Evolutionary conservation across 257 asterid genomes (phyloP), one percentile per base, ranked within the genome.

Genomic region (Salvia miltiorrhiza): DNA sequence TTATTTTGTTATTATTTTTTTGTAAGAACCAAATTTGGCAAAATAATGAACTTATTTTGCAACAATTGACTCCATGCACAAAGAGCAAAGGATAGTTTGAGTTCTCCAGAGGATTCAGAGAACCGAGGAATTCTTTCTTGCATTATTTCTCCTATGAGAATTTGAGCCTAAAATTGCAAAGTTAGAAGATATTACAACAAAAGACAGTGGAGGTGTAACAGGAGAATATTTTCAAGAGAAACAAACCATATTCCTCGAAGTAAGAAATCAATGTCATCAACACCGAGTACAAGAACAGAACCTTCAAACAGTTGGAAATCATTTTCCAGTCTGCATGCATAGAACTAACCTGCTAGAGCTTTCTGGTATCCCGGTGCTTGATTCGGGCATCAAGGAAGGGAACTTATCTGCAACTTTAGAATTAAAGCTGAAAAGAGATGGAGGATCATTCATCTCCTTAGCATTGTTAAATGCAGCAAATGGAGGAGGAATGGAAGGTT

Each of bases 291-390:
- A 58, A 39, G 39, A 49, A 67, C 12, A 21, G 60, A 20, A 61
- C 41, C 19, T 19, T 39, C 21, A 7, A 69, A 62, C 73, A 12
- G 39, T 19, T 3, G 7, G 32, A 45, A 11, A 4, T 11, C 30
- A 48, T 32, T 44, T 44, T 54, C 49, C 33, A 58, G 52, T 55
- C 24, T 21, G 39, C 47, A 48, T 55, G 60, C 9, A 71, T 63
- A 57, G 58, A 63, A 77, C 78, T 68, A 55, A 81, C 85, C 82
- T 77, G 78, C 67, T 41, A 20, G 72, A 68, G 73, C 60, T 78
- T 41, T 70, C 82, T 48, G 81, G 79, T 26, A 32, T 67, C 49
- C 63, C 69, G 76, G 65, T 56, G 57, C 53, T 57, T 39, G 80
- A 49, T 58, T 77, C 78, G 7, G 76, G 74, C 55, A 63, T 45